Base-by-base conservation (phyloP, 2,329 filamentous ascomycete species). In the Cladosporium phlei region DNA sequence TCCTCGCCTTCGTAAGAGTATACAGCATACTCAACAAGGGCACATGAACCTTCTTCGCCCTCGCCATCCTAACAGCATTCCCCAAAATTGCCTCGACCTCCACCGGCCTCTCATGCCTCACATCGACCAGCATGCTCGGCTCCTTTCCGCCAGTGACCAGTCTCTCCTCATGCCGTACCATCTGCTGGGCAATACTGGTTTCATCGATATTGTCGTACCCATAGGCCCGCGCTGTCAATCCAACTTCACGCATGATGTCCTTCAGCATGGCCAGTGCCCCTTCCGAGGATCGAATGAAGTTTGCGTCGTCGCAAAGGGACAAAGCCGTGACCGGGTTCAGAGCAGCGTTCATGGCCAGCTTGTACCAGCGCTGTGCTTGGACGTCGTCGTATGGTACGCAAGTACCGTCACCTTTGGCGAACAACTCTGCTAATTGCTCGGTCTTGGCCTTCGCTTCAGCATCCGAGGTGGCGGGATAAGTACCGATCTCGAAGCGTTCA, bases 241-340 rank as follows among this genome's bases (percentile, higher is more conserved):
- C 61, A 19, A 74, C 65, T 55, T 75, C 73, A 39, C 66, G 55
- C 71, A 76, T 75, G 27, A 72, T 59, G 3, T 61, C 62, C 47
- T 62, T 60, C 8, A 73, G 59, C 11, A 71, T 59, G n/a, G 59
- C 57, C 21, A 60, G 53, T 4, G 71, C 64, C 16, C 57, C 59
- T 0, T 64, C 62, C 1, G 70, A 77, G 0, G 59, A 68, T 0
- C 55, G 52, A 12, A 81, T 63, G 57, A 79, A 75, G 2, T 71
- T 60, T 1, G 75, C 73, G 21, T 78, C 78, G 47, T 77, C 74
- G 46, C 72, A 70, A 1, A 74, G 68, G 0, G 76, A 75, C 3
- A 82, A 64, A 0, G 79, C 77, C 25, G 76, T 79, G 20, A 80
- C 68, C 0, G 78, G 74, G 54, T 83, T 83, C 73, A 77, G 80